Conservation (phyloP, 2,329 filamentous ascomycete genomes). For the Colletotrichum graminicola region DNA sequence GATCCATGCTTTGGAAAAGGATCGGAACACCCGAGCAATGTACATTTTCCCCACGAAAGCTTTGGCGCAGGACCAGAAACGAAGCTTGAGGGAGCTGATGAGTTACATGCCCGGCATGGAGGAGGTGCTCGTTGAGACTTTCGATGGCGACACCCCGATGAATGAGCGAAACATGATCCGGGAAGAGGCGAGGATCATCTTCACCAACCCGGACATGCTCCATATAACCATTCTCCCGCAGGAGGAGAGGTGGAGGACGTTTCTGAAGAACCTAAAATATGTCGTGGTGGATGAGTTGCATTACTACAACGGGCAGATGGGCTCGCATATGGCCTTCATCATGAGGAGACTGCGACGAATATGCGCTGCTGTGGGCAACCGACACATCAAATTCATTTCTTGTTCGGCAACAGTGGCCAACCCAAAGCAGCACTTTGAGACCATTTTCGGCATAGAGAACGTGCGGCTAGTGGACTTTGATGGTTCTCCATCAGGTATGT, state of each 20-base stretch:
- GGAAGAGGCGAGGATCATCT: conserved; percentile 91
- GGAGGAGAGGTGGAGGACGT: conserved; percentile 88
- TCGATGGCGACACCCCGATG: conserved; percentile 95
- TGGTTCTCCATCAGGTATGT: conserved; percentile 79
- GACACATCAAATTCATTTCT: conserved; percentile 87
- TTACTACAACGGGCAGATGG: conserved; percentile 95
- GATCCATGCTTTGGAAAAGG: conserved; percentile 84
- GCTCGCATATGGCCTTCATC: conserved; percentile 92
- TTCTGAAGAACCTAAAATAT: conserved; percentile 88
- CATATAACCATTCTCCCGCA: conserved; percentile 94
- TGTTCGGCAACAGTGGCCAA: conserved; percentile 98
- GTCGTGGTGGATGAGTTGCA: conserved; percentile 95
- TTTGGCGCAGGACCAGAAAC: conserved; percentile 91
- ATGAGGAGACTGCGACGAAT: conserved; percentile 90
- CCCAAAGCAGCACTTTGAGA: conserved; percentile 89
- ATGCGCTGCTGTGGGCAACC: conserved; percentile 91
- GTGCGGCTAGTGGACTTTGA: conserved; percentile 90
- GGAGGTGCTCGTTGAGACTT: conserved; percentile 86
- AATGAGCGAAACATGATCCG: conserved; percentile 81
- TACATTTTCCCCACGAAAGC: conserved; percentile 99
- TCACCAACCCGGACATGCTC: conserved; percentile 98
- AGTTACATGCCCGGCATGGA: conserved; percentile 83
- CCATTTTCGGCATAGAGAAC: conserved; percentile 89
- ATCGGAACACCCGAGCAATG: conserved; percentile 84
- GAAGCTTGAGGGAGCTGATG: conserved; percentile 88